phyloP scores from a whole-genome alignment of 176 grass and related monocot genomes.

The Phoenix dactylifera region DNA sequence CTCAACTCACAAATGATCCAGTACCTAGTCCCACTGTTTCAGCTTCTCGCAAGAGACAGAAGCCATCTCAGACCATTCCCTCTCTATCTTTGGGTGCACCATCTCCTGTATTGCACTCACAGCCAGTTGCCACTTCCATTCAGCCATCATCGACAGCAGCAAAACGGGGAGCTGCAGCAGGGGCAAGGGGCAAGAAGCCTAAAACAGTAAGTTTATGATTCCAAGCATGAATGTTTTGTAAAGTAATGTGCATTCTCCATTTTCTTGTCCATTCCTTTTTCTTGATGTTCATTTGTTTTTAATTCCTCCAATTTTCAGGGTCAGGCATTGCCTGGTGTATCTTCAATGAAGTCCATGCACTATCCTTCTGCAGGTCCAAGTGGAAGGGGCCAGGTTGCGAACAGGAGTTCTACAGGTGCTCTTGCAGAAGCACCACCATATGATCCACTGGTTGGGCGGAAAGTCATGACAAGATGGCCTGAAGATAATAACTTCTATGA shows the following conservation, averaged over 20 bases:
- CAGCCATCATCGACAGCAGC: constrained; percentile 68
- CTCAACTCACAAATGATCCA: constrained; percentile 51
- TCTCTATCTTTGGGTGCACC: constrained; percentile 42
- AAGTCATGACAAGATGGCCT: constrained; percentile 26
- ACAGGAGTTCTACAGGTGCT: constrained; percentile 49
- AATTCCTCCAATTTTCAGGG: constrained; percentile 30
- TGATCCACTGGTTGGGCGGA: constrained; percentile 18
- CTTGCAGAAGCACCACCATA: constrained; percentile 35
- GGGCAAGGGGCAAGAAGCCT: constrained; percentile 65
- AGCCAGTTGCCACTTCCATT: constrained; percentile 36
- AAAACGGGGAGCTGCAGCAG: constrained; percentile 52
- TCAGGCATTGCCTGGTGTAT: constrained; percentile 50
- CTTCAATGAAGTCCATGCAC: constrained; percentile 49
- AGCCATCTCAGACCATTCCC: constrained; percentile 63
- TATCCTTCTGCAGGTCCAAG: constrained; percentile 66
- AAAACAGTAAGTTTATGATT: constrained; percentile 49
- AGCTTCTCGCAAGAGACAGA: constrained; percentile 87
- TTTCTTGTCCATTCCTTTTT: no score
- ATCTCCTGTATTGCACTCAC: constrained; percentile 45
- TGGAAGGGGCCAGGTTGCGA: constrained; percentile 48
- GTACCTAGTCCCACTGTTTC: constrained; percentile 61
- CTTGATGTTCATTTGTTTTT: no score
- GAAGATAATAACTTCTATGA: constrained; percentile 28
- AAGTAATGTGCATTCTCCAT: no score
- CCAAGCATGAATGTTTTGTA: not conserved